Percentiles rank a stretch among this genome's conserved stretches.
Conservation (phyloP, 2,329 filamentous ascomycete genomes). For the Amylocarpus encephaloides region DNA sequence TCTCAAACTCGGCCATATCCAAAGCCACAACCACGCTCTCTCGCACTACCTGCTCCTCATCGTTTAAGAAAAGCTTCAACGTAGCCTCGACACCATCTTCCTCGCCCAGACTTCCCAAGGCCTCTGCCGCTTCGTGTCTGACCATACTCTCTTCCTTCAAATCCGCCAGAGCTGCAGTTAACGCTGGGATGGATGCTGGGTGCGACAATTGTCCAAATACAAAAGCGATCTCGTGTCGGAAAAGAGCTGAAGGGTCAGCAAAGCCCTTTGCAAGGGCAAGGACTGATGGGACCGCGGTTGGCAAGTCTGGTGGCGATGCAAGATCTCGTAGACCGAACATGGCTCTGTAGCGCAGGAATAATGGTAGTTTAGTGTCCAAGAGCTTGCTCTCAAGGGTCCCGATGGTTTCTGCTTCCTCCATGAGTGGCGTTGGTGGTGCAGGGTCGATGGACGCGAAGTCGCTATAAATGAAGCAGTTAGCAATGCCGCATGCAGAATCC, state of each 20-base stretch:
- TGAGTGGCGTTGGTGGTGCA: slow-evolving; percentile 85
- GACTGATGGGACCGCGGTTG: slow-evolving; percentile 83
- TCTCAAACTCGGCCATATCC: slow-evolving; percentile 97
- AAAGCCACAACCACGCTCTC: slow-evolving; percentile 93
- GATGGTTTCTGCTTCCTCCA: slow-evolving; percentile 67
- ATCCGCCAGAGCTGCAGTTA: slow-evolving; percentile 73
- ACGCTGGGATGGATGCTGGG: slow-evolving; percentile 89
- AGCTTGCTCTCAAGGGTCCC: slow-evolving; percentile 68
- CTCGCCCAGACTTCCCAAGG: slow-evolving; percentile 86
- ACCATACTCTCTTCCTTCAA: slow-evolving; percentile 89
- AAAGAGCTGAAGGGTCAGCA: slow-evolving; percentile 78
- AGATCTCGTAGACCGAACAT: slow-evolving; percentile 98
- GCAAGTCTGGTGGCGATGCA: slow-evolving; percentile 83
- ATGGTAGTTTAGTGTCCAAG: slow-evolving; percentile 69
- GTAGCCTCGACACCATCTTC: slow-evolving; percentile 88
- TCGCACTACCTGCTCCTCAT: slow-evolving; percentile 86
- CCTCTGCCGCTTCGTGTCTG: slow-evolving; percentile 93
- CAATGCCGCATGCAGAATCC: slow-evolving; percentile 1
- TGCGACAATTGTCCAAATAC: slow-evolving; percentile 96
- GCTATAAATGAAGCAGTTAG: slow-evolving; percentile 41
- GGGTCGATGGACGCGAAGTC: slow-evolving; percentile 95
- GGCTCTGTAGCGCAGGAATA: slow-evolving; percentile 91
- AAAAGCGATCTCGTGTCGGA: slow-evolving; percentile 96
- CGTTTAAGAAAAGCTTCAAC: slow-evolving; percentile 75
- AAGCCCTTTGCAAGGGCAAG: slow-evolving; percentile 81